Base-by-base conservation (phyloP, 306 rosid genomes). In the Lathyrus oleraceus region DNA sequence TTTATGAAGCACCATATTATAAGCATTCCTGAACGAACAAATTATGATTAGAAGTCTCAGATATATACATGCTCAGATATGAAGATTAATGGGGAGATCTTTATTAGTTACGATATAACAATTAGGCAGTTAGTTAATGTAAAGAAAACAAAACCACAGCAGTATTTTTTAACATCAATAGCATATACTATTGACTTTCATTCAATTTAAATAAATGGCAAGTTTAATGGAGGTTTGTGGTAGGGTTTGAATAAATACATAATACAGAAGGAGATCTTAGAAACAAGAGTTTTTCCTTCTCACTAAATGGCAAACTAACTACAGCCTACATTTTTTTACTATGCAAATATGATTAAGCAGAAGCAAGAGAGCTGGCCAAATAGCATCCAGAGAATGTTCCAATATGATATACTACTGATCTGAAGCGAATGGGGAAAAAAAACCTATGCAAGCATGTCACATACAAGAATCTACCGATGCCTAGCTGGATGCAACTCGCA, bases 1-100 rank as follows among this genome's bases (percentile, higher is more conserved):
- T 76, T 81, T 84, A 68, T 84, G 79, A 6, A 84, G 74, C 80
- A 84, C 88, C 86, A 84, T 81, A 70, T 84, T 84, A 62, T 84
- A 84, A 52, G 88, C 88, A 81, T 81, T 81, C 84, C 88, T 84
- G 76, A 78, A 76, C 8, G 23, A 6, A 60, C 54, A 72, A 21
- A 61, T 16, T 57, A 71, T 27, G 52, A 63, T 74, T 21, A 78
- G 61, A 77, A 67, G 72, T 57, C 27, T 47, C 35, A 39, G 54
- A 73, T 36, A 65, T 11, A 58, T 28, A 28, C 12, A 42, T 42
- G 47, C 67, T 61, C 36, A 44, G 20, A 72, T 35, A 58, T 30
- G 67, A 64, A 61, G 12, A 54, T 32, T 40, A 35, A 20, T 13
- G 5, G 30, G 19, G n/a, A 51, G 40, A 67, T 35, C 63, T 67